phyloP scores from a whole-genome alignment of 345 rosid species.

The Eucalyptus sp. region DNA sequence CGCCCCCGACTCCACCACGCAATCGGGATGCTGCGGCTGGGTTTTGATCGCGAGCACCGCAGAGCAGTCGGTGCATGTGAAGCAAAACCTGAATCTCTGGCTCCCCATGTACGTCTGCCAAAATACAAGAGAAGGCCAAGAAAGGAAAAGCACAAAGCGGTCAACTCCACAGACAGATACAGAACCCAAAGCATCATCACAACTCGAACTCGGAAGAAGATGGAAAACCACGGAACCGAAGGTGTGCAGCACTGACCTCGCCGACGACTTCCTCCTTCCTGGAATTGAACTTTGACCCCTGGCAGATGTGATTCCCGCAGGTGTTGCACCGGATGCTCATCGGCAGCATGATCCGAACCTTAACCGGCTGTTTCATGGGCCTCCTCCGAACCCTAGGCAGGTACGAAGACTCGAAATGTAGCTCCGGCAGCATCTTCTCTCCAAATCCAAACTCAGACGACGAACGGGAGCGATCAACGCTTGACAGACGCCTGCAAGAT shows the following conservation, averaged over 20 bases:
- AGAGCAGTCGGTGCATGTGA: slow-evolving; percentile 87
- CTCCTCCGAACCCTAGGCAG: slow-evolving; percentile 53
- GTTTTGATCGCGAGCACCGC: slow-evolving; percentile 83
- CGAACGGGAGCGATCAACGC: too few relatives aligned
- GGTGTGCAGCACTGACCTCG: slow-evolving; percentile 27
- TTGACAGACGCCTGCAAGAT: too few relatives aligned
- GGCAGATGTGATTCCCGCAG: slow-evolving; percentile 80
- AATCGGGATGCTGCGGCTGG: slow-evolving; percentile 92
- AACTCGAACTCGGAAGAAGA: background rate
- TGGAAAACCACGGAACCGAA: background rate
- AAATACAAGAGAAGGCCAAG: background rate
- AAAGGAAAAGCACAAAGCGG: too few relatives aligned
- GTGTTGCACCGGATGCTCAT: slow-evolving; percentile 91
- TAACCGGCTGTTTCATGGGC: slow-evolving; percentile 72
- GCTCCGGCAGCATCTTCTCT: slow-evolving; percentile 64
- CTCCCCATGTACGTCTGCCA: slow-evolving; percentile 81
- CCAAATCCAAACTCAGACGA: slow-evolving; percentile 44
- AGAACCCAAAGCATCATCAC: background rate
- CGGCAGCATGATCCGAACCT: slow-evolving; percentile 92
- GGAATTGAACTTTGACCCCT: slow-evolving; percentile 86
- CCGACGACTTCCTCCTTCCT: slow-evolving; percentile 85
- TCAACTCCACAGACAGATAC: background rate
- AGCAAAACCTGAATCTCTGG: slow-evolving; percentile 80
- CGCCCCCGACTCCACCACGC: slow-evolving; percentile 71
- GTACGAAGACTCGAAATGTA: slow-evolving; percentile 80